Evolutionary conservation across 2,329 filamentous ascomycete species (phyloP).

Genomic region (Periconia digitata): DNA sequence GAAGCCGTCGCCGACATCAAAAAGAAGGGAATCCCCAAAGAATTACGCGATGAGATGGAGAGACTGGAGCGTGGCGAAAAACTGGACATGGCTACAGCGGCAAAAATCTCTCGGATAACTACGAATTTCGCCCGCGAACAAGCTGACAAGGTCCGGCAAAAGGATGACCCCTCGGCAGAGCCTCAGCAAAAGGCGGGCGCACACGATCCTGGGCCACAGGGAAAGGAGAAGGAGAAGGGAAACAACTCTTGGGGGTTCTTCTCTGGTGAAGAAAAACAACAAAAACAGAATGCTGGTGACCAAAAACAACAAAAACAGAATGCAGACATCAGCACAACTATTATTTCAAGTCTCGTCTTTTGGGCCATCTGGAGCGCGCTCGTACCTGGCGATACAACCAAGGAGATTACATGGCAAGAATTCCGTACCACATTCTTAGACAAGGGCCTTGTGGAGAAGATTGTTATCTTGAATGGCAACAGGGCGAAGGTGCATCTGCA

Average conservation of each 20-base stretch:
- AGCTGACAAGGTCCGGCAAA: slow-evolving; percentile 36
- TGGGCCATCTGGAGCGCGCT: slow-evolving; percentile 64
- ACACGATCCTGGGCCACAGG: slow-evolving; percentile 48
- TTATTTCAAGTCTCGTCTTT: slow-evolving; percentile 61
- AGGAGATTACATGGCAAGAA: slow-evolving; percentile 98
- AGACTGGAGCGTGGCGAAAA: slow-evolving; percentile 53
- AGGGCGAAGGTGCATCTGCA: slow-evolving; percentile 80
- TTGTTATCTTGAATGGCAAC: slow-evolving; percentile 76
- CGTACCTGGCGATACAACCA: slow-evolving; percentile 64
- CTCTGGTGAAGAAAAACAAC: slow-evolving; percentile 11
- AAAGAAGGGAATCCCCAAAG: slow-evolving; percentile 68
- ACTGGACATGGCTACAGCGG: slow-evolving; percentile 58
- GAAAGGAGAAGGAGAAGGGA: slow-evolving; percentile 28
- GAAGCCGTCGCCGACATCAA: slow-evolving; percentile 65
- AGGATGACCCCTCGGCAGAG: slow-evolving; percentile 15
- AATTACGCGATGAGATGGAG: slow-evolving; percentile 66
- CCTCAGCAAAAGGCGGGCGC: slow-evolving; percentile 48
- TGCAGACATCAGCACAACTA: slow-evolving; percentile 57
- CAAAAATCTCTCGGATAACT: slow-evolving; percentile 61
- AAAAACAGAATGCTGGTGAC: slow-evolving; percentile 34
- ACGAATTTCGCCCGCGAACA: slow-evolving; percentile 58
- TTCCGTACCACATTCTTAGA: slow-evolving; percentile 91
- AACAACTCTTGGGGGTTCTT: slow-evolving; percentile 2
- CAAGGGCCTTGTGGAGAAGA: slow-evolving; percentile 92
- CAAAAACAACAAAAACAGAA: slow-evolving; percentile 22